Percentiles rank a stretch among this genome's conserved stretches.
phyloP scores from a whole-genome alignment of 2,329 filamentous ascomycete species.

The Neonectria neomacrospora region DNA sequence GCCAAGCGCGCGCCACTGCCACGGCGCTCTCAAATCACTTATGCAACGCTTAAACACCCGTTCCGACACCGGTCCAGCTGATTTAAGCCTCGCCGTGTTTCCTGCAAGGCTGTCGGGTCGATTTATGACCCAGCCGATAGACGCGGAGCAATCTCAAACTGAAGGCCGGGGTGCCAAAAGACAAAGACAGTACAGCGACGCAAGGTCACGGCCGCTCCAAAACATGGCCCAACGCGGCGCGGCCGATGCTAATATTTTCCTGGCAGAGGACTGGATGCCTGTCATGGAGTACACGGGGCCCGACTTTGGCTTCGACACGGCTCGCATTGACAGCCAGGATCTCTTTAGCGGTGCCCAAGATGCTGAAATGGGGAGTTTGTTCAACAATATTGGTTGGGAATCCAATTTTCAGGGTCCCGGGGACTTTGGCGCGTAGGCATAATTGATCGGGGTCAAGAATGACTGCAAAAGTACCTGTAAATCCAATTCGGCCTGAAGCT shows the following conservation, averaged over 20 bases:
- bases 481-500: neutral
- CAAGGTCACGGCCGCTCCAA: neutral
- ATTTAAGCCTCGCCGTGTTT: neutral
- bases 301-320: conserved; percentile 24
- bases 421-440: neutral
- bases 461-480: too few relatives aligned
- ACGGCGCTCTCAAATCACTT: conserved; percentile 2
- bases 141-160: neutral
- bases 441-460: too few relatives aligned
- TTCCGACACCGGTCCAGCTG: neutral
- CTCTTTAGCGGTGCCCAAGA: neutral
- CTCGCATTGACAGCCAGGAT: conserved; percentile 9
- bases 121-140: neutral
- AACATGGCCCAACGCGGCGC: neutral
- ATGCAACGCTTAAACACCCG: neutral
- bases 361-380: conserved; percentile 7
- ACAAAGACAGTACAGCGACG: neutral
- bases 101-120: neutral
- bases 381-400: conserved; percentile 13
- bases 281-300: conserved; percentile 22
- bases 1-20: conserved; percentile 17
- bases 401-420: neutral
- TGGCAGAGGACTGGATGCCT: conserved; percentile 8
- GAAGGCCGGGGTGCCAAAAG: neutral
- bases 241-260: neutral